These are phyloP conservation scores for Pyrus betulifolia DNA, from an alignment of 306 rosid species.

Conservation along the genomic window DNA sequence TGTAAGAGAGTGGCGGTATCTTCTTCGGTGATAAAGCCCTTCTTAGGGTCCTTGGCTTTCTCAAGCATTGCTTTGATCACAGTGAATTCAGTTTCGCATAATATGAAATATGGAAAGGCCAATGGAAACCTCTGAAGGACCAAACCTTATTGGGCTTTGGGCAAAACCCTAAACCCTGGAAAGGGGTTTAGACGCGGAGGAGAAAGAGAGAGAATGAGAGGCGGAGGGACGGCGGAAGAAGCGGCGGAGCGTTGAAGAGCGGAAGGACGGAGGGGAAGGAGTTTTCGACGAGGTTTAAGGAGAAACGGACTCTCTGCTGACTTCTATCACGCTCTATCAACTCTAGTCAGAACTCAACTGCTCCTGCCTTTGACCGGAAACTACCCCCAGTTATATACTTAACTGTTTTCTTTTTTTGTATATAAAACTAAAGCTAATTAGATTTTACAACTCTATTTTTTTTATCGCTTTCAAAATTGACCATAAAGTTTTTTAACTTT, in stretches of 20 bases:
- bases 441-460: no score
- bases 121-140: neutral
- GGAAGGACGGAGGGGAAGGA: neutral
- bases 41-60: slow-evolving; percentile 23
- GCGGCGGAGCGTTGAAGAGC: neutral
- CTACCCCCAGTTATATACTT: no score
- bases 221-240: neutral
- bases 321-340: neutral
- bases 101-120: neutral
- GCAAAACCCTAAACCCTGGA: slow-evolving; percentile 33
- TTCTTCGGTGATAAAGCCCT: slow-evolving; percentile 38
- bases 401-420: no score
- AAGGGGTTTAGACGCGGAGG: neutral
- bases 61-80: slow-evolving; percentile 30
- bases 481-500: no score
- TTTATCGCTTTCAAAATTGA: no score
- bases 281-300: neutral
- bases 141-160: neutral
- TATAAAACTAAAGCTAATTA: no score
- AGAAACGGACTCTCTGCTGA: neutral
- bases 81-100: slow-evolving; percentile 1
- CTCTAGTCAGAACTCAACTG: neutral
- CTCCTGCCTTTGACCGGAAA: no score
- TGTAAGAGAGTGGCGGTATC: slow-evolving; percentile 40
- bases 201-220: neutral